Evolutionary conservation across 305 asterid species (phyloP), one percentile per base, ranked within the genome.

Genomic region (Coffea humblotiana): DNA sequence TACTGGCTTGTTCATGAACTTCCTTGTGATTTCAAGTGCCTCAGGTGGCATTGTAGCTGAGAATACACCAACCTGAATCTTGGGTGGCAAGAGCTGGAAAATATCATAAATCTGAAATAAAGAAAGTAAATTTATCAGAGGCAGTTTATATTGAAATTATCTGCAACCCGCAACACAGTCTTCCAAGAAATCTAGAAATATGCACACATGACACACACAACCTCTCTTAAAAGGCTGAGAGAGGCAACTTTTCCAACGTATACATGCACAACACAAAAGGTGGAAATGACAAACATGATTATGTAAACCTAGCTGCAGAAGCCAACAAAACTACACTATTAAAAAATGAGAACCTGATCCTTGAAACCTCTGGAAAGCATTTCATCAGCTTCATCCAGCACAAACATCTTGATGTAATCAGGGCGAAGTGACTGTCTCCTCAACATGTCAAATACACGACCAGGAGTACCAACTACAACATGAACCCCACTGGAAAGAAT

Each of bases 21-120:
- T 93, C 82, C 95, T 82, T 0, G 97, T 93, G 49, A 93, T 91
- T 85, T 91, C 97, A 37, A 93, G 95, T 70, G 97, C 97, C 85
- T 93, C 97, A 8, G 97, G 97, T 9, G 97, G 97, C 97, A 93
- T 93, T 45, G 97, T 93, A 69, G 97, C 97, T 23, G 97, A 93
- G 87, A 93, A 93, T 3, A 93, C 97, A 32, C 98, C 98, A 21
- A 93, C 98, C 84, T 93, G 98, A 77, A 93, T 89, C 91, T 93
- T 90, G 18, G 94, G 97, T 18, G 98, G 97, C 79, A 93, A 88
- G 85, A 93, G 71, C 87, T 93, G 97, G 86, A 93, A 93, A 82
- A 93, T 93, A 58, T 91, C 95, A 47, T 93, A 91, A 64, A 93
- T 93, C 97, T 93, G 96, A 72, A 78, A 68, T 64, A 63, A 27